Percentiles rank a stretch among this genome's conserved stretches.
Conservation (phyloP, 75 land plant species). For the Pinus taeda region DNA sequence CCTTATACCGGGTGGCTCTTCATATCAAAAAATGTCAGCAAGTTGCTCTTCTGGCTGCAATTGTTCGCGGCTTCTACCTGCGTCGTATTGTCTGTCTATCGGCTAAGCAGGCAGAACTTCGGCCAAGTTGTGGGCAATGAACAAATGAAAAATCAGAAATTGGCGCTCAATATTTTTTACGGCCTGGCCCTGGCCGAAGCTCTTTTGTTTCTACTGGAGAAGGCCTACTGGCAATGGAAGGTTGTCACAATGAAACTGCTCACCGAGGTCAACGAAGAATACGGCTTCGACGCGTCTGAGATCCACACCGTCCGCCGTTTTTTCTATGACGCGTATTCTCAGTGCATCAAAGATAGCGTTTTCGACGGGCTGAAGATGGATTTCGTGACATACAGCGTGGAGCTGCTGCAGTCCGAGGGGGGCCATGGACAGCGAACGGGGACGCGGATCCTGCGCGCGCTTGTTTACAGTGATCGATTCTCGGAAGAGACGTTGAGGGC, state of each 20-base stretch:
- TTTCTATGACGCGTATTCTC: constrained; percentile 81
- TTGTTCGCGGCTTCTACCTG: constrained; percentile 51
- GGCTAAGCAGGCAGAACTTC: constrained; percentile 50
- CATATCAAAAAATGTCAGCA: constrained; percentile 51
- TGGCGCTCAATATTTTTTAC: constrained; percentile 67
- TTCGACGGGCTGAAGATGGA: constrained; percentile 91
- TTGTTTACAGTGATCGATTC: constrained; percentile 21
- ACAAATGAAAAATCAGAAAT: constrained; percentile 31
- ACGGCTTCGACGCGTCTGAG: constrained; percentile 30
- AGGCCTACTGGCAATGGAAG: constrained; percentile 74
- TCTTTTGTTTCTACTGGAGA: constrained; percentile 65
- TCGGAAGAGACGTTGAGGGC: constrained; percentile 57
- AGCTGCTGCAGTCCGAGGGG: constrained; percentile 39
- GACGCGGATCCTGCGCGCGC: constrained; percentile 36
- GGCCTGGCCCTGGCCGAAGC: constrained; percentile 64
- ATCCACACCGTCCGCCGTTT: constrained; percentile 47
- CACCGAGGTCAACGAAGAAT: constrained; percentile 43
- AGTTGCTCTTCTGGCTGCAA: constrained; percentile 64
- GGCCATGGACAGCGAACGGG: constrained; percentile 63
- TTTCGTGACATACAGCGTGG: constrained; percentile 61
- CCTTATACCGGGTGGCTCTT: constrained; percentile 55
- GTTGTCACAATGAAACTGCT: constrained; percentile 37
- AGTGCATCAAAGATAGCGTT: constrained; percentile 66
- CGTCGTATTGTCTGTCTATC: constrained; percentile 51
- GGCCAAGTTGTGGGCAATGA: constrained; percentile 26